Base-by-base conservation (phyloP, 1,284 basidiomycete genomes). In the Jaminaea rosea region DNA sequence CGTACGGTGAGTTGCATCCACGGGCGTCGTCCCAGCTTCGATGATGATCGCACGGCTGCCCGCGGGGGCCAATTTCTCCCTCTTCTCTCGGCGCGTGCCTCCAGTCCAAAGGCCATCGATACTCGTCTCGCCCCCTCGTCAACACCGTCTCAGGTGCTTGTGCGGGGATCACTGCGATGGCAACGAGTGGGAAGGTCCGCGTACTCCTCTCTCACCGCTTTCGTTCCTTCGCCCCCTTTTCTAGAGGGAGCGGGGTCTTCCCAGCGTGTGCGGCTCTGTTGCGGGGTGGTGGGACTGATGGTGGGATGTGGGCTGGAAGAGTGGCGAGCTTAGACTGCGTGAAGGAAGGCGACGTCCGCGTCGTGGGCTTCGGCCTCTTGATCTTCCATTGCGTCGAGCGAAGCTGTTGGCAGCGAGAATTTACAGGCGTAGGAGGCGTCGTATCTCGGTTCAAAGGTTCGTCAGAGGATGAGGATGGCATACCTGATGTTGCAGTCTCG, bases 131-230 rank as follows among this genome's bases (percentile, higher is more conserved):
- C 41, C 41, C 56, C 27, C 11, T 19, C 23, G 28, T 42, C 24
- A 11, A 24, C 42, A 3, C 45, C 13, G 26, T 32, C 15, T 29
- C 34, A 29, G n/a, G 32, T 24, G 10, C 39, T 17, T 27, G 44
- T 44, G 48, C 47, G 46, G 24, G 44, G 32, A 23, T 27, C 28
- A 48, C 45, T n/a, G 34, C n/a, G 34, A 10, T 36, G 34, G 34
- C 15, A 8, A 31, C 67, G 67, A 69, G 67, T 69, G 67, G 67
- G 67, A 69, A 69, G 67, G 67, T 69, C 67, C 67, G 67, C 67
- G 39, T 42, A 42, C 39, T 15, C 39, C 39, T 42, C n/a, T n/a
- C n/a, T n/a, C n/a, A n/a, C n/a, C n/a, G n/a, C n/a, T 42, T 17
- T 13, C 17, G 13, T 23, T 42, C 39, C 24, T 42, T 23, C 15